Evolutionary conservation across 768 basidiomycete genomes (phyloP).

Genomic region (Rhodotorula diobovata): DNA sequence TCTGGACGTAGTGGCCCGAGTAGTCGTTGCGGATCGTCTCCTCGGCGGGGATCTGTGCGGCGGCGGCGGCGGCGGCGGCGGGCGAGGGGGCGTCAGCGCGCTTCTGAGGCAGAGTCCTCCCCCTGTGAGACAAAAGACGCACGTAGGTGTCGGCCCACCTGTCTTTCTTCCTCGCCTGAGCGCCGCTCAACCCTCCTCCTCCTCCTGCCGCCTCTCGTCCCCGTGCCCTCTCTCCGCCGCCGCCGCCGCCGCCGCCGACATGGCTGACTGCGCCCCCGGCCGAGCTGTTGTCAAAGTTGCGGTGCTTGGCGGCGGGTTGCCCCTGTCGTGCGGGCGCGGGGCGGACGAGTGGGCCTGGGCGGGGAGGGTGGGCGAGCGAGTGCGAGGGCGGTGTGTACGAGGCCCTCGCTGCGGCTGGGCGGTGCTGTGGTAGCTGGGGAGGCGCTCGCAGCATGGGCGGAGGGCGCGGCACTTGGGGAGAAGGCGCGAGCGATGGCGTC

Average conservation of each 20-base stretch:
- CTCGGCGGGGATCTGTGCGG: constrained; percentile 69
- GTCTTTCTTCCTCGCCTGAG: constrained; percentile 15
- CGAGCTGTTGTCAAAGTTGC: constrained; percentile 25
- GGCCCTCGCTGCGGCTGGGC: too few relatives aligned
- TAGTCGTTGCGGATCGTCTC: constrained; percentile 97
- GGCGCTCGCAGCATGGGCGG: background rate
- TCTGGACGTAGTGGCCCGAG: constrained; percentile 79
- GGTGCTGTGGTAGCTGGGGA: background rate
- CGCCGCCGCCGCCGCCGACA: background rate
- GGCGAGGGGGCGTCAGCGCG: too few relatives aligned
- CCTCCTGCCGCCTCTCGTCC: background rate
- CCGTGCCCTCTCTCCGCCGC: too few relatives aligned
- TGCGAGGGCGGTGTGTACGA: background rate
- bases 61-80: too few relatives aligned
- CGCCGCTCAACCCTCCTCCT: background rate
- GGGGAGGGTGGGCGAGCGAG: background rate
- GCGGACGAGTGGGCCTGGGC: background rate
- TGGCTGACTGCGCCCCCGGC: constrained; percentile 18
- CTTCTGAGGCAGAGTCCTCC: background rate
- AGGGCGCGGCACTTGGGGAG: background rate
- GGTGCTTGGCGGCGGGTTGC: constrained; percentile 8
- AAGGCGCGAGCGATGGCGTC: background rate
- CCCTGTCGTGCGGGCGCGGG: constrained; percentile 13
- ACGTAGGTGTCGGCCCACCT: constrained; percentile 30
- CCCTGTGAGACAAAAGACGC: background rate